Base-by-base conservation (phyloP, 1,139 yeast genomes). In the Scheffersomyces illinoinensis region DNA sequence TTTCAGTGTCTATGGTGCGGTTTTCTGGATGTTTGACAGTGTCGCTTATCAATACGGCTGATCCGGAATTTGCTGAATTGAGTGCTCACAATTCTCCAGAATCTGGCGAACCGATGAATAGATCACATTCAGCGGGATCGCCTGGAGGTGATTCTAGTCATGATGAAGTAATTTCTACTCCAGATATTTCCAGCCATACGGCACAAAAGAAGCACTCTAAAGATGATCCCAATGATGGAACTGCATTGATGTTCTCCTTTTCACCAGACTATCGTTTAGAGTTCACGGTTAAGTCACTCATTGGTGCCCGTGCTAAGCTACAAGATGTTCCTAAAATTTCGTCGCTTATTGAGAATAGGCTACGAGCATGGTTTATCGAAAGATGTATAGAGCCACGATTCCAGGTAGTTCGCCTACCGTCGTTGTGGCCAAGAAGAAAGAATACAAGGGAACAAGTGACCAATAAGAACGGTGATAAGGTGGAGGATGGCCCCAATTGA, bases 311-410 rank as follows among this genome's bases (percentile, higher is more conserved):
- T 57, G 93, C 98, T 0, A 89, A 95, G 70, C 79, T 96, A 50
- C 97, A 93, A 73, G 95, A 96, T 68, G 93, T 95, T 17, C 98
- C 99, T 10, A 93, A 95, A 69, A 87, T 96, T 50, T 87, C 97
- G 8, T 88, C 92, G 55, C 78, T 96, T 54, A 87, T 96, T 47
- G 98, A 95, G 69, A 85, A 87, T 61, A 88, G 89, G 63, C 82
- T 96, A 54, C 84, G 96, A 63, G 89, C 88, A 62, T 93, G 98
- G 97, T 93, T 96, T 71, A 87, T 89, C 43, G 98, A 93, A 66
- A 81, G 97, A 61, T 92, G 97, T 69, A 96, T 96, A 7, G 96
- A 92, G 66, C 99, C 99, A 0, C 81, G 97, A 63, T 93, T 89
- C 68, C 97, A 92, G 72, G 89, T 91, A 56, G 87, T 95, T 21